Base-by-base conservation (phyloP, 2,329 filamentous ascomycete genomes). In the Taxawa tesnikishii region DNA sequence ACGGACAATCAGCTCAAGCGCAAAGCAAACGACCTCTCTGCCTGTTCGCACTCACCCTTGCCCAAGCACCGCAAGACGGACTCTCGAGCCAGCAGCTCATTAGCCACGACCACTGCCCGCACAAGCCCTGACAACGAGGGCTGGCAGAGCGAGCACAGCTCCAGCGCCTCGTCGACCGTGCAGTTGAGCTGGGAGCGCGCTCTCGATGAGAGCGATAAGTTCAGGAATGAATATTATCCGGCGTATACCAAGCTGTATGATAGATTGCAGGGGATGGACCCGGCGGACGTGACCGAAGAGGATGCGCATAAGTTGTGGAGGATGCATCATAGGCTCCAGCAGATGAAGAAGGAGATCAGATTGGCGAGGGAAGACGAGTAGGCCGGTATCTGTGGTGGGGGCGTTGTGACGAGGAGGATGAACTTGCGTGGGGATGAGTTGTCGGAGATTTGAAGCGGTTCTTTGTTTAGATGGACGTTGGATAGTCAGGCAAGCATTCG, bases 211-310 rank as follows among this genome's bases (percentile, higher is more conserved):
- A 63, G 62, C 3, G 56, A 59, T 41, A 59, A 56, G 29, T 78
- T 77, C 50, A 42, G 43, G 26, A 71, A 73, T 45, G 57, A 56
- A 32, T 67, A 66, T 39, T 76, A 77, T 45, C 65, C 65, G 21
- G 64, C 62, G 35, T 78, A 79, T 44, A 62, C 64, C 42, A 53
- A 62, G 43, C 49, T 75, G 43, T 70, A 76, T 48, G 65, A 67
- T 45, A 41, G 41, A n/a, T 46, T 51, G 8, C 50, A 52, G 40
- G 36, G 14, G 14, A 37, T 29, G 13, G 26, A 31, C 25, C 43
- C 50, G 8, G 42, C 17, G 13, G 28, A 40, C 18, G 46, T 54
- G 6, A 38, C 38, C 4, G 36, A 38, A 26, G 44, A 60, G 14
- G 67, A 75, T 43, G 52, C 71, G 38, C 61, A 67, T 26, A 58